These are phyloP conservation scores for Pyricularia sp. DNA, from an alignment of 2,329 filamentous ascomycete species.

Conservation along the genomic window DNA sequence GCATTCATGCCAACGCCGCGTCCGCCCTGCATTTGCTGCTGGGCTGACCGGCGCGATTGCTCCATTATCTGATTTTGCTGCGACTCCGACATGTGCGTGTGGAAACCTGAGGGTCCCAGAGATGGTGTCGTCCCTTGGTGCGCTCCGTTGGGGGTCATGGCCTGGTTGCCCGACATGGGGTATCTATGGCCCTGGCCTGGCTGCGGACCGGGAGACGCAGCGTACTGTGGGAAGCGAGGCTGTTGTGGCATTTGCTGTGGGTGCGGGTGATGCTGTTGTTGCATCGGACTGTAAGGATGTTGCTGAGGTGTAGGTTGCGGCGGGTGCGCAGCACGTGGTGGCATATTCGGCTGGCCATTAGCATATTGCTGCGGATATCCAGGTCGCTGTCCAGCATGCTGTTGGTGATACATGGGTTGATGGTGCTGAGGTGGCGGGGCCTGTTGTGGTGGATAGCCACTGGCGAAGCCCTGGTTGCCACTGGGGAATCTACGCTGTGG, in stretches of 20 bases:
- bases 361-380: constrained; percentile 13
- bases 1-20: constrained; percentile 15
- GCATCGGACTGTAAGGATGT: constrained; percentile 1
- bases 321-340: constrained; percentile 12
- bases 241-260: background rate
- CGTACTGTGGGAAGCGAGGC: constrained; percentile 1
- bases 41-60: constrained; percentile 8
- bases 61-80: constrained; percentile 18
- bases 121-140: background rate
- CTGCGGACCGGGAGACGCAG: background rate
- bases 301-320: constrained; percentile 6
- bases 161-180: background rate
- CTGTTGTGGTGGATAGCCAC: constrained; percentile 11
- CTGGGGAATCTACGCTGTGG: constrained; percentile 2
- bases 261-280: constrained; percentile 3
- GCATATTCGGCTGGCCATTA: constrained; percentile 23
- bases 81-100: constrained; percentile 5
- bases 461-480: background rate
- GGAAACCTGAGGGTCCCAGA: constrained; percentile 2
- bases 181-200: constrained; percentile 1
- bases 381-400: background rate
- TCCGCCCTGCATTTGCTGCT: constrained; percentile 29
- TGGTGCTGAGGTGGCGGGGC: constrained; percentile 14
- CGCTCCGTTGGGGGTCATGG: constrained; percentile 1
- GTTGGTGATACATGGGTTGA: constrained; percentile 8